Conservation (phyloP, 495 filamentous ascomycete species). For the Cetradonia linearis region DNA sequence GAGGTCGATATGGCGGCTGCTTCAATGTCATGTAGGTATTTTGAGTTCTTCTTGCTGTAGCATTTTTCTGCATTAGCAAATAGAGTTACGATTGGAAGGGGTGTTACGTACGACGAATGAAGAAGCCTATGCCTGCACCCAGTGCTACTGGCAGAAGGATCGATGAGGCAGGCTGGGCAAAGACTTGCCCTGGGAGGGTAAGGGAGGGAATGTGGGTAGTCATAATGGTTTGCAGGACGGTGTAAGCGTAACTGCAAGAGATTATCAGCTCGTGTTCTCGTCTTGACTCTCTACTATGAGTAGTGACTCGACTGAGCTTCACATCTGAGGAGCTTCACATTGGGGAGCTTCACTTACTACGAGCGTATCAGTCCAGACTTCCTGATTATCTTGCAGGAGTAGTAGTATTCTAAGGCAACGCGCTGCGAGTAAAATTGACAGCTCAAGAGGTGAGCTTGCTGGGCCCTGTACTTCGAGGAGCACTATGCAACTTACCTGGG, state of each 20-base stretch:
- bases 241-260: not conserved
- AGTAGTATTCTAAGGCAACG: not conserved
- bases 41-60: conserved; percentile 45
- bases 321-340: not conserved
- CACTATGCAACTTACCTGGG: not conserved
- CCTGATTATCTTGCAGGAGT: not conserved
- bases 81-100: not conserved
- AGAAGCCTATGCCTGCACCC: conserved; percentile 54
- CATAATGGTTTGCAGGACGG: conserved; percentile 39
- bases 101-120: conserved; percentile 42
- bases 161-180: conserved; percentile 54
- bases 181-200: conserved; percentile 53
- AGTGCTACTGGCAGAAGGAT: conserved; percentile 58
- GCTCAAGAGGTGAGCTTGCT: not conserved
- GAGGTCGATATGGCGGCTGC: conserved; percentile 73
- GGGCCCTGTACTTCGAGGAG: not conserved
- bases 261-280: not conserved
- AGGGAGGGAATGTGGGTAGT: conserved; percentile 53
- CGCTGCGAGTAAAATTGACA: not conserved
- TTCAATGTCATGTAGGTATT: conserved; percentile 54
- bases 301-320: no score
- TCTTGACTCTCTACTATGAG: no score
- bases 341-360: not conserved
- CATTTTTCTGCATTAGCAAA: not conserved
- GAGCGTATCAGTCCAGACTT: not conserved